Evolutionary conservation across 2,329 filamentous ascomycete species (phyloP).

Genomic region (Pseudocercospora musae): DNA sequence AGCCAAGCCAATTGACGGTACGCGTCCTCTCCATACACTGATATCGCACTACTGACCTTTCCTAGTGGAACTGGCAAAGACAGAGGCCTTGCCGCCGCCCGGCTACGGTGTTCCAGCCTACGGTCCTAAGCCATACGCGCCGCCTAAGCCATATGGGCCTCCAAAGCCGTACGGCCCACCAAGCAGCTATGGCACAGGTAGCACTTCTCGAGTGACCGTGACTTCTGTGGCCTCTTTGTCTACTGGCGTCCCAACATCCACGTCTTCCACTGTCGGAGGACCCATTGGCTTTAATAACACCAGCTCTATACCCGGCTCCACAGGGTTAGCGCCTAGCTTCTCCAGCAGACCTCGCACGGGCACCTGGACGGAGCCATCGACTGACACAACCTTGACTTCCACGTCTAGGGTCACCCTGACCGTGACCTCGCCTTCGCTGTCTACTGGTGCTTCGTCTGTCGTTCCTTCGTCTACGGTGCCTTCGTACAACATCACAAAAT

Average conservation of each 20-base stretch:
- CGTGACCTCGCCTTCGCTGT: background rate
- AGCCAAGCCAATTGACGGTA: conserved; percentile 2
- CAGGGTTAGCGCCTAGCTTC: background rate
- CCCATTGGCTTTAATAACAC: background rate
- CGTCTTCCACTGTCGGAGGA: background rate
- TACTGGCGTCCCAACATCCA: background rate
- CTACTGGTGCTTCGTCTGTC: background rate
- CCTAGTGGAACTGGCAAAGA: background rate
- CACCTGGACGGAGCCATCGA: background rate
- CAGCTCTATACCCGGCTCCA: background rate
- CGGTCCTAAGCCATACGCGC: conserved; percentile 3
- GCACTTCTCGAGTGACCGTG: background rate
- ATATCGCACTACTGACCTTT: background rate
- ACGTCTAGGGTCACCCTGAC: background rate
- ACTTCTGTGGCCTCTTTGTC: background rate
- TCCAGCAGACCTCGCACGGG: background rate
- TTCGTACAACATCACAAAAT: background rate
- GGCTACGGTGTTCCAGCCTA: conserved; percentile 8
- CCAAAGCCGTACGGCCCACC: background rate
- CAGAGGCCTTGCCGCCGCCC: background rate
- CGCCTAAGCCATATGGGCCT: conserved; percentile 6
- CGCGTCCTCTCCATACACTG: background rate
- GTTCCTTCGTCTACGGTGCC: background rate
- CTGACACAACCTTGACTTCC: background rate
- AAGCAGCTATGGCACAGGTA: conserved; percentile 5